Base-by-base conservation (phyloP, 345 rosid species). In the Salix dunnii region DNA sequence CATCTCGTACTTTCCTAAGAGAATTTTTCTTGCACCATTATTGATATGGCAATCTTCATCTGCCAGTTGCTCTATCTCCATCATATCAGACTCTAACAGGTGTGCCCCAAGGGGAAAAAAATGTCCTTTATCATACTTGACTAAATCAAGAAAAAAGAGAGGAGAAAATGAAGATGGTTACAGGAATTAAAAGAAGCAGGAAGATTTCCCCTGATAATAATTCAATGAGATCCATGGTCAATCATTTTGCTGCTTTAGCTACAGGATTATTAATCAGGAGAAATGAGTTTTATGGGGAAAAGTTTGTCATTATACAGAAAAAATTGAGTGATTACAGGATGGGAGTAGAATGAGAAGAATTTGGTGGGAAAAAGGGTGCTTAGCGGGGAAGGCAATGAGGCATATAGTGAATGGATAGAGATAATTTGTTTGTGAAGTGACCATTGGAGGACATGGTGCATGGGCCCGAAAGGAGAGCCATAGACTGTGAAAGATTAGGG, bases 1-100 rank as follows among this genome's bases (percentile, higher is more conserved):
- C 71, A 65, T 78, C 76, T 78, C 81, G 53, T 72, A 78, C 40
- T 78, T 78, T 11, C 67, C 81, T 27, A 78, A 66, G 30, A 78
- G 30, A n/a, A 72, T 72, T 1, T 40, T 62, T 28, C 76, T 72
- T 8, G 30, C 58, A 28, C 68, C 81, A 16, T 36, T 11, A 2
- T 11, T 69, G 35, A n/a, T 11, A 23, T 5, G 25, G 30, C 65
- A 53, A 21, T 36, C 48, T 36, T 36, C 6, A 7, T 31, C 40
- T 17, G 21, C 30, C 25, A 30, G 40, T 27, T 42, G 76, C 68
- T 61, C 76, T 23, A 38, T 63, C 40, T 40, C 51, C 55, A 27
- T 17, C 38, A 46, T 38, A 25, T 53, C 12, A 42, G 46, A 42
- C 46, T 40, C 38, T 73, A 38, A 20, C 38, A n/a, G 49, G 63